Evolutionary conservation across 176 grass and related monocot species (phyloP), one percentile per base, ranked within the genome.

Genomic region (Hordeum marinum): DNA sequence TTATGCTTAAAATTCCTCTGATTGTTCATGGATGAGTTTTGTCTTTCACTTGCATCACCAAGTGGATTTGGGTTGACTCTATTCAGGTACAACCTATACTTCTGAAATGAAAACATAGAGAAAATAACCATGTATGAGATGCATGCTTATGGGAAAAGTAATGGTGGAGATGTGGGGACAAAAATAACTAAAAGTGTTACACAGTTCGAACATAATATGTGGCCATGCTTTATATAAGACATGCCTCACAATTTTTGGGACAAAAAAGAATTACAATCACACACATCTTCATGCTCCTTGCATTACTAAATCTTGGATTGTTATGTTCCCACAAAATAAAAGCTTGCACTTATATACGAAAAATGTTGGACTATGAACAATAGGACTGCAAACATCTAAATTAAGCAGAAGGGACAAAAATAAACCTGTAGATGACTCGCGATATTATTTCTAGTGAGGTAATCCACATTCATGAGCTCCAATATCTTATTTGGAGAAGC

Each of bases 61-160:
- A 68, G 62, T 45, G 54, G n/a, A 69, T 79, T 26, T 31, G 41
- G 9, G 3, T 45, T 79, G 32, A 82, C 7, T 25, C 85, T 90
- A 78, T 85, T 95, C 17, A 93, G 13, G 62, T 91, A 91, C 1
- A 91, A 20, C 5, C 91, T 48, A n/a, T 98, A 92, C 32, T 95
- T 95, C 91, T 98, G 89, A 83, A 92, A 82, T 40, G 65, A 89
- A 0, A 80, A 70, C 14, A 86, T 26, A 46, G 50, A 59, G 20
- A 72, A 50, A 7, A 12, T 54, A 54, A 20, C 71, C 18, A 46
- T 57, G 37, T 9, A 78, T 82, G 31, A 74, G 74, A 76, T 78
- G 45, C 60, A 66, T 92, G 63, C 63, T 87, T 73, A 82, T 66
- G 45, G 36, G 24, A 41, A 77, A 7, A 75, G 17, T 52, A 67